Percentiles rank a stretch among this genome's conserved stretches.
These are phyloP conservation scores for Chaetomium globosum DNA, from an alignment of 2,329 filamentous ascomycete genomes.

Conservation along the genomic window DNA sequence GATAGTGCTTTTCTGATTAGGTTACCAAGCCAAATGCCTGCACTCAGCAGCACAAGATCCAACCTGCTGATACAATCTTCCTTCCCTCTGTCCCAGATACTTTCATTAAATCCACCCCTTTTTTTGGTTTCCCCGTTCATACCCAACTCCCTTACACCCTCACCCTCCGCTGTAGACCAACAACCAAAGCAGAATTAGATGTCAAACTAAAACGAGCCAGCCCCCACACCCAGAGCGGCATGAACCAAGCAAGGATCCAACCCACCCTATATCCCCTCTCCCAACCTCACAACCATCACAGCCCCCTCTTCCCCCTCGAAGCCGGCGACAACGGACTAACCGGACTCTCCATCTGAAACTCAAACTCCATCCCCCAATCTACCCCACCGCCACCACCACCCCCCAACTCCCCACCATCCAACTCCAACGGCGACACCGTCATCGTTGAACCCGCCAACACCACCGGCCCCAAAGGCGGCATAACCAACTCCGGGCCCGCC, in stretches of 20 bases:
- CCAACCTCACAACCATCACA: neutral
- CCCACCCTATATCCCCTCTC: neutral
- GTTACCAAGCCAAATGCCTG: constrained; percentile 14
- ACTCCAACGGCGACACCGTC: constrained; percentile 19
- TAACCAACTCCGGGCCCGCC: neutral
- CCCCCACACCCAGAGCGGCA: neutral
- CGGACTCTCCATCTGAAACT: constrained; percentile 24
- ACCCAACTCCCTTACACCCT: too few relatives aligned
- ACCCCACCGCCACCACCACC: neutral
- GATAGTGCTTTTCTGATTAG: neutral
- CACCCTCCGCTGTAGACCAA: neutral
- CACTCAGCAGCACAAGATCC: constrained; percentile 1
- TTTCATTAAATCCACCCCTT: neutral
- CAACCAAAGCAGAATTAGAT: neutral
- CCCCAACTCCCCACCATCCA: constrained; percentile 8
- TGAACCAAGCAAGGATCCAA: neutral
- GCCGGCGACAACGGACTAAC: constrained; percentile 28
- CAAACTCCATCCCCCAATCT: constrained; percentile 20
- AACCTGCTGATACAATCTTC: neutral
- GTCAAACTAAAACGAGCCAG: neutral
- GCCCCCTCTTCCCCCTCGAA: constrained; percentile 8
- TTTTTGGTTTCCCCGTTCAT: neutral
- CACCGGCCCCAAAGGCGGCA: neutral
- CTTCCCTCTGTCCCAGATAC: neutral
- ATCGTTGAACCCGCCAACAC: neutral